These are phyloP conservation scores for Yamadazyma philogaea DNA, from an alignment of 805 yeast genomes.

Conservation along the genomic window DNA sequence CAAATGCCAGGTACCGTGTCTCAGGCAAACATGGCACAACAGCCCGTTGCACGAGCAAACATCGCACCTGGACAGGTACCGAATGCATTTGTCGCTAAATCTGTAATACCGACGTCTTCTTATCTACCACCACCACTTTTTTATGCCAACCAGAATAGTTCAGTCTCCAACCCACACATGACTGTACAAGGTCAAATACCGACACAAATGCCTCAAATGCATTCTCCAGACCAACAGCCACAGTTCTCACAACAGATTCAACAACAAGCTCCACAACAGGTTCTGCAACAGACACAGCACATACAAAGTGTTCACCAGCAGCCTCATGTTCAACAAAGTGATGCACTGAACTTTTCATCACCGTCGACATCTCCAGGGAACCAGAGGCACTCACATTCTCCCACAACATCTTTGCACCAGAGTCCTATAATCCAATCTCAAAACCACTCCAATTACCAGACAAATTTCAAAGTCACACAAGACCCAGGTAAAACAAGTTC, in stretches of 20 bases:
- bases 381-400: slow-evolving; percentile 1
- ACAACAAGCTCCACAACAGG: background rate
- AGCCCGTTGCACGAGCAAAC: background rate
- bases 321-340: background rate
- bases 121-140: slow-evolving; percentile 8
- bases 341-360: background rate
- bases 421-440: slow-evolving; percentile 2
- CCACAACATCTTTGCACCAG: slow-evolving; percentile 2
- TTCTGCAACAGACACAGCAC: background rate
- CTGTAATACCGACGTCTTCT: slow-evolving; percentile 2
- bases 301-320: background rate
- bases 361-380: slow-evolving; percentile 2
- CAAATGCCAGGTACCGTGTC: background rate
- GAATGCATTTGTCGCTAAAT: background rate
- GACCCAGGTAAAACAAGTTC: background rate
- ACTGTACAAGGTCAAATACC: background rate
- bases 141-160: background rate
- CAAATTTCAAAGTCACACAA: slow-evolving; percentile 2
- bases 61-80: background rate
- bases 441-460: slow-evolving; percentile 1
- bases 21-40: background rate
- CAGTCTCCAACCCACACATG: background rate
- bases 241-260: background rate
- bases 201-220: background rate
- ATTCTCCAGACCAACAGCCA: background rate